Evolutionary conservation across 768 basidiomycete genomes (phyloP), one percentile per base, ranked within the genome.

Genomic region (Coprinopsis sp.): DNA sequence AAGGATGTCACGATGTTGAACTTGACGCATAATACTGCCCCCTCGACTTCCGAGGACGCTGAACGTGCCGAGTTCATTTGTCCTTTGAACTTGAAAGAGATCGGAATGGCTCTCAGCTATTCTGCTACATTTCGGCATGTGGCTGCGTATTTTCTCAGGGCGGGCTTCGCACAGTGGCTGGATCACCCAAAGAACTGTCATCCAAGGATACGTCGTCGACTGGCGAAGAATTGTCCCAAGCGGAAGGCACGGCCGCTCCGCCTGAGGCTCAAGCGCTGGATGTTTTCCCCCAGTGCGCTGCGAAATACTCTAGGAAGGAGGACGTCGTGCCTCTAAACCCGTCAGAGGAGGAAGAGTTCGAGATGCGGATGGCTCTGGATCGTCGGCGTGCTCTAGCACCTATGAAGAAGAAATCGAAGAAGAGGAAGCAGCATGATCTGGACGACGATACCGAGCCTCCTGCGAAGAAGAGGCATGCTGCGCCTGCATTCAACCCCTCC

Each of bases 131-230:
- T 54, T 72, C 76, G 12, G 68, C 83, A 0, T 98, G 95, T 57
- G 93, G 93, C 13, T 94, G 91, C 62, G 91, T 92, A 25, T 91
- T 97, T 67, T 86, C 91, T 3, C 86, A 87, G 49, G 84, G 84
- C 0, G 90, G 87, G 2, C 72, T 97, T 33, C 83, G 81, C 47
- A 82, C 84, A 2, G 74, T 91, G 38, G 55, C 79, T 1, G 57
- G 63, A 1, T 55, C 67, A 14, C 51, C 61, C 27, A 52, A 52
- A 14, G 42, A 54, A n/a, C n/a, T n/a, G n/a, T n/a, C n/a, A n/a
- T n/a, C n/a, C n/a, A n/a, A n/a, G n/a, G n/a, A n/a, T n/a, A 49
- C 59, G 58, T n/a, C 61, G 58, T 43, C 54, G 51, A 21, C 65
- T 55, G 49, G 62, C 63, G 47, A 70, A 68, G 46, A 56, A 57